A percentile compares a stretch with the other conserved stretches of the same genome.
Evolutionary conservation across 805 yeast genomes (phyloP).

Genomic region (Sugiyamaella smithiae): DNA sequence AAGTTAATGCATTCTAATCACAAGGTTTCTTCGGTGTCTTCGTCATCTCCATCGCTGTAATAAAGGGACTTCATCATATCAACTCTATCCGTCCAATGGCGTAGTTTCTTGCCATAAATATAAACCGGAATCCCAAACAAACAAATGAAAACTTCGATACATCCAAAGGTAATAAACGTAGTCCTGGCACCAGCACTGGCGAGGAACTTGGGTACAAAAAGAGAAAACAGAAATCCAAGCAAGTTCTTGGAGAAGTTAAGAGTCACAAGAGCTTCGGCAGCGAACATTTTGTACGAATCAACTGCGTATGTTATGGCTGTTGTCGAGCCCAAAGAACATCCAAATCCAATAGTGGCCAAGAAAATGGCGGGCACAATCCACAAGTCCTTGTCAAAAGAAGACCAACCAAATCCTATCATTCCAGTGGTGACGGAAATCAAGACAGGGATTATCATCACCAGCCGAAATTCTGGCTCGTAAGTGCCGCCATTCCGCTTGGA

Average conservation of each 20-base stretch:
- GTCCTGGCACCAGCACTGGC: conserved; percentile 42
- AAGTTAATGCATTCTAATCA: too few relatives aligned
- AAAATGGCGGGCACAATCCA: conserved; percentile 61
- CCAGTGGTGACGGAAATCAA: conserved; percentile 46
- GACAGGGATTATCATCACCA: conserved; percentile 53
- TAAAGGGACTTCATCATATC: conserved; percentile 43
- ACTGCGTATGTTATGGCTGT: conserved; percentile 59
- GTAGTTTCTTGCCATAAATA: conserved; percentile 49
- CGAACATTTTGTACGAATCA: conserved; percentile 55
- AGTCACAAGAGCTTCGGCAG: conserved; percentile 57
- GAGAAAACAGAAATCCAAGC: conserved; percentile 53
- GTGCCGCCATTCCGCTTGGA: conserved; percentile 49
- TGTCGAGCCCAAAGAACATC: conserved; percentile 59
- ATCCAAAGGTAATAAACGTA: conserved; percentile 53
- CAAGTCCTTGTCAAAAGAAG: conserved; percentile 42
- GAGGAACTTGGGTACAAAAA: conserved; percentile 51
- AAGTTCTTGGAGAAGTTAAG: conserved; percentile 54
- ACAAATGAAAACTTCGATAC: conserved; percentile 49
- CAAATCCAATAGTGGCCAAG: conserved; percentile 56
- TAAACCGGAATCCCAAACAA: conserved; percentile 51
- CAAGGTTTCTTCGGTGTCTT: too few relatives aligned
- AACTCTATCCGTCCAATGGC: conserved; percentile 51
- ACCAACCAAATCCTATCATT: conserved; percentile 64
- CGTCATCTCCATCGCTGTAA: conserved; percentile 31
- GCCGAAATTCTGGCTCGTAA: conserved; percentile 62